A percentile compares a stretch with the other conserved stretches of the same genome.
Evolutionary conservation across 331 rosid genomes (phyloP).

Genomic region (Erythrophleum ivorense): DNA sequence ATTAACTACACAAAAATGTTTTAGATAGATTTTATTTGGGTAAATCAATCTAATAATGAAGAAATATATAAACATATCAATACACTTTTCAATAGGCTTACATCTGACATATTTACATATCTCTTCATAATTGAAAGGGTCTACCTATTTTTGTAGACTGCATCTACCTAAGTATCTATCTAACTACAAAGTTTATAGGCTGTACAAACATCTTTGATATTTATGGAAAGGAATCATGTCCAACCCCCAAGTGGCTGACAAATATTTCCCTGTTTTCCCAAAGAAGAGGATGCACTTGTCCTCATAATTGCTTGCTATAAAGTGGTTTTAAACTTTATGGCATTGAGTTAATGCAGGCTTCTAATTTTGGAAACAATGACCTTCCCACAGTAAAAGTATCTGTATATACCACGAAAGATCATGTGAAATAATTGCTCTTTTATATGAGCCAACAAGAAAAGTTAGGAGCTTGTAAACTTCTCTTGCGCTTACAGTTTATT

Average conservation of each 20-base stretch:
- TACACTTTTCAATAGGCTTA: neutral
- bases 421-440: constrained; percentile 5
- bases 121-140: neutral
- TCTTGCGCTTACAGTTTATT: constrained; percentile 27
- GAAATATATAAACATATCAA: neutral
- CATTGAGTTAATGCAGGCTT: constrained; percentile 34
- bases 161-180: neutral
- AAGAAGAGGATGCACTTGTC: constrained; percentile 25
- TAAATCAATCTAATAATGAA: neutral
- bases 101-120: neutral
- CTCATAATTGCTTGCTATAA: constrained; percentile 9
- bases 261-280: constrained; percentile 16
- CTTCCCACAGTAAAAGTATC: constrained; percentile 14
- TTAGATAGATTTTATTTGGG: neutral
- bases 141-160: neutral
- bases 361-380: constrained; percentile 22
- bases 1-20: neutral
- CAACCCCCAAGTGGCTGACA: constrained; percentile 10
- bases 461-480: constrained; percentile 21
- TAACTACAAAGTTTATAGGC: neutral
- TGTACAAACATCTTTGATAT: neutral
- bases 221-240: constrained; percentile 22
- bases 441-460: neutral
- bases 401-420: neutral
- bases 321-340: constrained; percentile 18